phyloP scores from a whole-genome alignment of 2,329 filamentous ascomycete genomes.

The Cryphonectria radicalis region DNA sequence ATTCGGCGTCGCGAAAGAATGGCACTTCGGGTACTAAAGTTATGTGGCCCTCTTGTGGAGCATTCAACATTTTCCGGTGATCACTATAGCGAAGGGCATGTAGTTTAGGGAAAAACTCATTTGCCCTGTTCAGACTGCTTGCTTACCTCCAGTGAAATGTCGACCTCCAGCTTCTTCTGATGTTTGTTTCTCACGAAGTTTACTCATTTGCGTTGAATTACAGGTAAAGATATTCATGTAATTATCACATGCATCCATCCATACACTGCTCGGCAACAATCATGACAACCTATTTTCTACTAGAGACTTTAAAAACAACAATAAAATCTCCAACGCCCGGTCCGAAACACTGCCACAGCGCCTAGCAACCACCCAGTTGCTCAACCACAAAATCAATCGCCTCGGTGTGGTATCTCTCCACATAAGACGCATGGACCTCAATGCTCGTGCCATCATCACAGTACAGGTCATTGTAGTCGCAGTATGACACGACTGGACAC shows the following conservation, averaged over 20 bases:
- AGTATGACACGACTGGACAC: slow-evolving; percentile 17
- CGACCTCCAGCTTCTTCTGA: background rate
- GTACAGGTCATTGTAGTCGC: slow-evolving; percentile 19
- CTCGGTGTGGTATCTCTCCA: slow-evolving; percentile 12
- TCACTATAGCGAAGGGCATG: background rate
- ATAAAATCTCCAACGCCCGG: background rate
- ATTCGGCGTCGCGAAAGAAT: background rate
- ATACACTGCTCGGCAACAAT: background rate
- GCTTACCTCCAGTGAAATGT: background rate
- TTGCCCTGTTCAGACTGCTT: background rate
- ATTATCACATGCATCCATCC: background rate
- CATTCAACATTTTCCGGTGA: background rate
- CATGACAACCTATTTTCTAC: too few relatives aligned
- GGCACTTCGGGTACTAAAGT: background rate
- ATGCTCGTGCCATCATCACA: slow-evolving; percentile 18
- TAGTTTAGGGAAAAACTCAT: background rate
- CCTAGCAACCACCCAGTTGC: slow-evolving; percentile 12
- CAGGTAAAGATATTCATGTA: too few relatives aligned
- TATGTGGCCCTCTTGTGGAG: background rate
- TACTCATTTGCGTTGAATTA: background rate
- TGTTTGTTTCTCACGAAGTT: background rate
- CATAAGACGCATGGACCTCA: slow-evolving; percentile 16
- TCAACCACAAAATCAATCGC: slow-evolving; percentile 13
- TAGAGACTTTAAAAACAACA: background rate
- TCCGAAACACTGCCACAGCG: background rate